phyloP scores from a whole-genome alignment of 345 rosid genomes.

The Gossypium mustelinum region DNA sequence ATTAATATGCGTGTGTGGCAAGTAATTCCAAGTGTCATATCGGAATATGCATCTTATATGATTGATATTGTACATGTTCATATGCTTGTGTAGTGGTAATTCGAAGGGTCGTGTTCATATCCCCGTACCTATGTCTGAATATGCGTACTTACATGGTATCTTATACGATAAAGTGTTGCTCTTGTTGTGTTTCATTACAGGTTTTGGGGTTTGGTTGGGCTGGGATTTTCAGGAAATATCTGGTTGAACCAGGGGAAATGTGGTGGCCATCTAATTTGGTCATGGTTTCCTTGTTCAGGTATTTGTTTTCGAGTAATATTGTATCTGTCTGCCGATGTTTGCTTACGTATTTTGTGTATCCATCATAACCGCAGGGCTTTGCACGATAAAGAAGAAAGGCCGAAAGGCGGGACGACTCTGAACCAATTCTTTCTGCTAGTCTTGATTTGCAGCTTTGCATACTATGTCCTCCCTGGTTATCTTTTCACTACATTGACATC shows the following conservation, averaged over 20 bases:
- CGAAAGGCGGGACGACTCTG: conserved; percentile 41
- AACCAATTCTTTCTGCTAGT: conserved; percentile 63
- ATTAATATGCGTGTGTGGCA: too few species aligned
- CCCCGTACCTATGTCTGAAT: too few species aligned
- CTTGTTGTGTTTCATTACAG: conserved; percentile 26
- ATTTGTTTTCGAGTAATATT: conserved; percentile 3
- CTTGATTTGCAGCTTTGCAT: conserved; percentile 56
- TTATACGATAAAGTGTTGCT: neutral
- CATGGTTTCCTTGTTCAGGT: conserved; percentile 81
- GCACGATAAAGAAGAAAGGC: conserved; percentile 54
- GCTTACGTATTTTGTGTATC: neutral
- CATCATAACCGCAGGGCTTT: conserved; percentile 46
- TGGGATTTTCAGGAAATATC: conserved; percentile 60
- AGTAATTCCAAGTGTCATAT: too few species aligned
- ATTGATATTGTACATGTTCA: too few species aligned
- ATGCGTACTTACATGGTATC: too few species aligned
- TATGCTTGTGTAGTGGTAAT: too few species aligned
- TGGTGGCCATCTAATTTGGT: conserved; percentile 86
- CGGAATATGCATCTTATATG: too few species aligned
- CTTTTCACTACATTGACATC: conserved; percentile 46
- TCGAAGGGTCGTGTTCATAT: too few species aligned
- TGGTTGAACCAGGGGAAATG: conserved; percentile 85
- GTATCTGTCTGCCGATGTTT: neutral
- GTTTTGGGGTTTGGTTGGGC: conserved; percentile 88
- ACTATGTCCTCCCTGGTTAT: conserved; percentile 63